Conservation (phyloP, 768 basidiomycete species). For the Auriscalpium orientale region DNA sequence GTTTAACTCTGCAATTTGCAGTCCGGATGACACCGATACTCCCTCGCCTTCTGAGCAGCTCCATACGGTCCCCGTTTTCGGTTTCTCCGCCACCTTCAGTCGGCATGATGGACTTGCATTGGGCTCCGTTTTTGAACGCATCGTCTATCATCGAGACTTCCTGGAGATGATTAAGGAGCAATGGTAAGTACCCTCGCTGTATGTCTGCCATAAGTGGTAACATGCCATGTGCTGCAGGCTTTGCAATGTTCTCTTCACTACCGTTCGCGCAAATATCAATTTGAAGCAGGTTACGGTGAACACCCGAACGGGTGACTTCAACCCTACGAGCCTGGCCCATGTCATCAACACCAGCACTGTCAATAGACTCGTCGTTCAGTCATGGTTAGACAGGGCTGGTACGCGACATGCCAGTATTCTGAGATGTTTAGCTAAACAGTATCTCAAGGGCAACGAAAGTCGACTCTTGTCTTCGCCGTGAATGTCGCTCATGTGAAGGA, state of each 20-base stretch:
- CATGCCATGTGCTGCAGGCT: constrained; percentile 42
- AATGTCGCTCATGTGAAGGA: constrained; percentile 72
- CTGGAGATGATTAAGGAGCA: constrained; percentile 88
- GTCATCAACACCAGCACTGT: constrained; percentile 76
- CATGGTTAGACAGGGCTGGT: constrained; percentile 87
- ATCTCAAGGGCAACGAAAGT: constrained; percentile 52
- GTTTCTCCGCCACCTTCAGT: constrained; percentile 93
- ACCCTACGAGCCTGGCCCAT: constrained; percentile 64
- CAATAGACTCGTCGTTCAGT: constrained; percentile 69
- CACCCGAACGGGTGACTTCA: constrained; percentile 72
- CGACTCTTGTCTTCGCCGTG: constrained; percentile 90
- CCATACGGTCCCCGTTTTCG: constrained; percentile 68
- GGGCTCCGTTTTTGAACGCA: constrained; percentile 79
- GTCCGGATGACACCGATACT: constrained; percentile 36
- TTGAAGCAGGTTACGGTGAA: constrained; percentile 62
- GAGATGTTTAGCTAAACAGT: not conserved
- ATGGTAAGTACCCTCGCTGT: constrained; percentile 42
- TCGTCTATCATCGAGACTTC: constrained; percentile 90
- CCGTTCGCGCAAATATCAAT: constrained; percentile 69
- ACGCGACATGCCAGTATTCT: constrained; percentile 12
- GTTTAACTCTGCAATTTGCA: constrained; percentile 63
- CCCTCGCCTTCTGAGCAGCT: constrained; percentile 25
- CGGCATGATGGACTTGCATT: constrained; percentile 88
- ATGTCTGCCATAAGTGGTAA: not conserved
- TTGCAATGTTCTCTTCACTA: constrained; percentile 79